phyloP scores from a whole-genome alignment of 192 early-diverging fungal species.

The Coemansia sp. region DNA sequence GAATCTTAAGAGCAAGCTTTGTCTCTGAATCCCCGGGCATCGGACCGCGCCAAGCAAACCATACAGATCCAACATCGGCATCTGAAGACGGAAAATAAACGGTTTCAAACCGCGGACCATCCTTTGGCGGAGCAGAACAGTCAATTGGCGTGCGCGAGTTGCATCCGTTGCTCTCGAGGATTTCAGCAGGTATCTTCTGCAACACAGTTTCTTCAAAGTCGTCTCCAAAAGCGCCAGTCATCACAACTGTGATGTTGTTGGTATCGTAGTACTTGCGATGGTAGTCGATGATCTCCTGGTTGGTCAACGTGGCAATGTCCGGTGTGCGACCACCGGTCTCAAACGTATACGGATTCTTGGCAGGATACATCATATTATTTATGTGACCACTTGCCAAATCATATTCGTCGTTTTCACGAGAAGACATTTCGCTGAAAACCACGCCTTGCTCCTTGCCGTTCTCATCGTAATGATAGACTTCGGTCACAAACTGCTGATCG shows the following conservation, averaged over 20 bases:
- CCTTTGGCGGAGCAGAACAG: constrained; percentile 18
- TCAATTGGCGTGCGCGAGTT: constrained; percentile 32
- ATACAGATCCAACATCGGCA: constrained; percentile 63
- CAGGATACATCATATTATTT: constrained; percentile 46
- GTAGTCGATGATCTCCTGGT: constrained; percentile 74
- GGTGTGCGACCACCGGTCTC: constrained; percentile 77
- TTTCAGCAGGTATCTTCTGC: constrained; percentile 31
- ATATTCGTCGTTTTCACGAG: constrained; percentile 68
- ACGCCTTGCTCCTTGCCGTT: constrained; percentile 75
- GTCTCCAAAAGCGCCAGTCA: constrained; percentile 58
- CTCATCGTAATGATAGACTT: constrained; percentile 78
- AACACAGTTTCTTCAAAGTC: constrained; percentile 42
- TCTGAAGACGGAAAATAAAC: constrained; percentile 63
- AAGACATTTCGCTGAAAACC: constrained; percentile 76
- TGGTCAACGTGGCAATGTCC: constrained; percentile 70
- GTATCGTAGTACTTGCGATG: constrained; percentile 73
- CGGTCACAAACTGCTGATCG: constrained; percentile 73
- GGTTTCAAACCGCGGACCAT: background rate
- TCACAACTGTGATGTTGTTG: constrained; percentile 67
- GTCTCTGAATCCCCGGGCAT: constrained; percentile 60
- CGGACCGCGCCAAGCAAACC: constrained; percentile 76
- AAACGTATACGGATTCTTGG: constrained; percentile 60
- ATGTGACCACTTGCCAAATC: constrained; percentile 53
- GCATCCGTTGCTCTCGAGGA: constrained; percentile 23
- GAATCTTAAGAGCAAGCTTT: constrained; percentile 65